Base-by-base conservation (phyloP, 495 filamentous ascomycete species). In the Aspergillus leporis region DNA sequence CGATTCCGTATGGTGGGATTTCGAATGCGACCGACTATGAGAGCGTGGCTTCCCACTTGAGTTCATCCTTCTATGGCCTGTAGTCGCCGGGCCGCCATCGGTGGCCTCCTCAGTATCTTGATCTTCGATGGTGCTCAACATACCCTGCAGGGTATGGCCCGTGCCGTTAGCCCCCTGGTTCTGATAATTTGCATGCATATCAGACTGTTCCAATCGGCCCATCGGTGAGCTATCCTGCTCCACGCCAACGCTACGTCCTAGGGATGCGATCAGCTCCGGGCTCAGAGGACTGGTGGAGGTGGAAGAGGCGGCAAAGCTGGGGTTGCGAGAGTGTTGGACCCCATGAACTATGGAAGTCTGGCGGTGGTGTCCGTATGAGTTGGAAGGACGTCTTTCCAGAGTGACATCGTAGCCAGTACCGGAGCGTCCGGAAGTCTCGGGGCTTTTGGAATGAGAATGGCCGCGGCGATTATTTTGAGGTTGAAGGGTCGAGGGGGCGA, bases 331-430 rank as follows among this genome's bases (percentile, higher is more conserved):
- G 75, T 98, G 94, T 69, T 93, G 91, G 60, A 92, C 85, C 58
- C 92, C 92, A 84, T 96, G 91, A 47, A 97, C 91, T 61, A 96
- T 96, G 28, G 93, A 97, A 1, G 92, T 91, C 72, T 98, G 90
- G 21, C 94, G 85, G 70, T 96, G 90, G 70, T 98, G 93, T 47
- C 88, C 89, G 74, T 97, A 95, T 13, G 87, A 80, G 51, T 80
- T 79, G 7, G 87, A 90, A 32, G 86, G 79, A 55, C 82, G 81
- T 54, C 91, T 83, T 71, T 94, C 92, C 62, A 91, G 76, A 58
- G 74, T 74, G 40, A 64, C 78, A 68, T 83, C 81, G 59, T 84
- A 73, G 63, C 74, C 79, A 66, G 70, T 62, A 49, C 66, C 63
- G 38, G 77, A 73, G 16, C 78, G 75, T 36, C 59, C 69, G 51